Evolutionary conservation across 805 yeast genomes (phyloP).

Genomic region (Starmerella gropengiesseri): DNA sequence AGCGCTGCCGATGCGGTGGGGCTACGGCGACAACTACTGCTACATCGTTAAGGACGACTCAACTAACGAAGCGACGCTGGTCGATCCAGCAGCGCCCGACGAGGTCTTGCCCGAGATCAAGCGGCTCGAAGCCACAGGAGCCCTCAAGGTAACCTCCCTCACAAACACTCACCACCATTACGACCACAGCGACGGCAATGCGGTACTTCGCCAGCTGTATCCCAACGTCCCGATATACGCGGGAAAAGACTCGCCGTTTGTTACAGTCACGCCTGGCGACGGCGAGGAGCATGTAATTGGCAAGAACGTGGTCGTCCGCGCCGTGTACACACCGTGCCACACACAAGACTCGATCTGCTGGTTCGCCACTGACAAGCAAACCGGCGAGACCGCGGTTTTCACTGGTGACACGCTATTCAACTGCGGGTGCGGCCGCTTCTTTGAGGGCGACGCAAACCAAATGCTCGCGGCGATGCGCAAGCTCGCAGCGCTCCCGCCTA

Average conservation of each 20-base stretch:
- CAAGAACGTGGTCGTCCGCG: constrained; percentile 50
- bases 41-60: constrained; percentile 63
- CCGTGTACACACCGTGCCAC: constrained; percentile 94
- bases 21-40: constrained; percentile 81
- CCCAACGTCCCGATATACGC: constrained; percentile 60
- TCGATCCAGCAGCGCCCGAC: constrained; percentile 84
- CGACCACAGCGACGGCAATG: constrained; percentile 89
- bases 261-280: constrained; percentile 59
- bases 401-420: constrained; percentile 93
- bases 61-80: constrained; percentile 61
- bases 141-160: constrained; percentile 53
- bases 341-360: constrained; percentile 94
- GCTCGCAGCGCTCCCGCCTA: constrained; percentile 51
- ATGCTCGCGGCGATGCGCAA: constrained; percentile 64
- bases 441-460: constrained; percentile 76
- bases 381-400: constrained; percentile 64
- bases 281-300: constrained; percentile 55
- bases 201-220: constrained; percentile 29
- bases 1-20: constrained; percentile 89
- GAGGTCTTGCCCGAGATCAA: constrained; percentile 46
- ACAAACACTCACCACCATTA: constrained; percentile 95
- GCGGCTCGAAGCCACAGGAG: constrained; percentile 28
- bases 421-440: constrained; percentile 94
- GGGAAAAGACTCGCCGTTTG: constrained; percentile 70
- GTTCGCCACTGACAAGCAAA: constrained; percentile 51